Evolutionary conservation across 805 yeast genomes (phyloP).

Genomic region (Candida awuae): DNA sequence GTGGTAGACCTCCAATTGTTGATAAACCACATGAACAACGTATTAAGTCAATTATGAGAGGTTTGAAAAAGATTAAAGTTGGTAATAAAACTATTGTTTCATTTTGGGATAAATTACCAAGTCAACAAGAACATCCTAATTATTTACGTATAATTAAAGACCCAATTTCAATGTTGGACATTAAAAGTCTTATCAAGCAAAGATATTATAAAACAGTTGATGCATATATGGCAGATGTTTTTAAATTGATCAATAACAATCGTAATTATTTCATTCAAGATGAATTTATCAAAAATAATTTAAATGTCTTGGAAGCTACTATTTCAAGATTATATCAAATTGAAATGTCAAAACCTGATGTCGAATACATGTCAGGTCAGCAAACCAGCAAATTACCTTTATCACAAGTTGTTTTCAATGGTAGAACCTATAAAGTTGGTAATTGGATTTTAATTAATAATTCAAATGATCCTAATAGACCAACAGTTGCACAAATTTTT

Average conservation of each 20-base stretch:
- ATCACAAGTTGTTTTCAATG: slow-evolving; percentile 75
- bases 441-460: slow-evolving; percentile 90
- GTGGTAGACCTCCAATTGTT: slow-evolving; percentile 88
- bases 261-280: slow-evolving; percentile 54
- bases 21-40: slow-evolving; percentile 89
- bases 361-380: slow-evolving; percentile 54
- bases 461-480: slow-evolving; percentile 81
- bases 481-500: slow-evolving; percentile 90
- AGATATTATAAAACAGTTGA: slow-evolving; percentile 74
- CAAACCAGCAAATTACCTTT: slow-evolving; percentile 49
- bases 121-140: slow-evolving; percentile 43
- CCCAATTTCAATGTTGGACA: slow-evolving; percentile 64
- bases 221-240: slow-evolving; percentile 68
- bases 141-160: slow-evolving; percentile 47
- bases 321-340: slow-evolving; percentile 50
- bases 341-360: slow-evolving; percentile 77
- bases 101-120: slow-evolving; percentile 79
- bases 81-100: slow-evolving; percentile 38
- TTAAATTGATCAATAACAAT: slow-evolving; percentile 65
- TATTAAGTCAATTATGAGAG: slow-evolving; percentile 78
- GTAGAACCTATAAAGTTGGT: slow-evolving; percentile 73
- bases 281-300: slow-evolving; percentile 51
- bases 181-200: slow-evolving; percentile 76
- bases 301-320: slow-evolving; percentile 53
- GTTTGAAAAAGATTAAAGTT: slow-evolving; percentile 62